phyloP scores from a whole-genome alignment of 2,329 filamentous ascomycete species.

The Clarireedia paspali region DNA sequence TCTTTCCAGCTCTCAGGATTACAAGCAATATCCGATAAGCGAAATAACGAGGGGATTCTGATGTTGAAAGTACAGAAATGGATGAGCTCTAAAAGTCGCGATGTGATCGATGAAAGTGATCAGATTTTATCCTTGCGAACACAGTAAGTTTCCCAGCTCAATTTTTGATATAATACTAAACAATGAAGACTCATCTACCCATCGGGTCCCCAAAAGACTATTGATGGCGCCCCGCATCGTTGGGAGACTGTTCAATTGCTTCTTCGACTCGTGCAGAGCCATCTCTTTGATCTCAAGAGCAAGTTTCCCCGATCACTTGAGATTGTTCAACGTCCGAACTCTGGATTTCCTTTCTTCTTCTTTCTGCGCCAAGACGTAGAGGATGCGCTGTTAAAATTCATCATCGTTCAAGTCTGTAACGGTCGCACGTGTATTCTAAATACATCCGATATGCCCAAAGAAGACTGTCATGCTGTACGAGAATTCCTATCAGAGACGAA shows the following conservation, averaged over 20 bases:
- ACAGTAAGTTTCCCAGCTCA: conserved; percentile 16
- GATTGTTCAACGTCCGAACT: conserved; percentile 29
- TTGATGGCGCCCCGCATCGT: conserved; percentile 33
- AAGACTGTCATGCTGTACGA: conserved; percentile 25
- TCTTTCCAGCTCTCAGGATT: conserved; percentile 45
- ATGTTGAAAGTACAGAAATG: conserved; percentile 40
- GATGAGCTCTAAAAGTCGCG: conserved; percentile 36
- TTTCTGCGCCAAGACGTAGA: conserved; percentile 37
- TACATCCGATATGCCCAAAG: conserved; percentile 1
- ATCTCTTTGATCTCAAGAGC: conserved; percentile 29
- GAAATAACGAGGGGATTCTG: conserved; percentile 29
- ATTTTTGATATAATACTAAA: not conserved
- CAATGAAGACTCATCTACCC: conserved; percentile 32
- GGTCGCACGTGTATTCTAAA: conserved; percentile 24
- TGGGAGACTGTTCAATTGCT: conserved; percentile 31
- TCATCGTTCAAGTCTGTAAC: conserved; percentile 30
- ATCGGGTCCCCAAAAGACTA: conserved; percentile 29
- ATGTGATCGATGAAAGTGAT: conserved; percentile 46
- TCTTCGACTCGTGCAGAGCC: conserved; percentile 26
- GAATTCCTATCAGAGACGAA: conserved; percentile 23
- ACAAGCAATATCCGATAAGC: conserved; percentile 37
- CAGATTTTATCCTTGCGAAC: conserved; percentile 32
- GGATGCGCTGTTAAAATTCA: conserved; percentile 25
- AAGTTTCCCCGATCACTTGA: conserved; percentile 37
- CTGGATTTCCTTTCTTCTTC: conserved; percentile 39